Conservation (phyloP, 2,329 filamentous ascomycete genomes). For the Myriosclerotinia duriaeana region DNA sequence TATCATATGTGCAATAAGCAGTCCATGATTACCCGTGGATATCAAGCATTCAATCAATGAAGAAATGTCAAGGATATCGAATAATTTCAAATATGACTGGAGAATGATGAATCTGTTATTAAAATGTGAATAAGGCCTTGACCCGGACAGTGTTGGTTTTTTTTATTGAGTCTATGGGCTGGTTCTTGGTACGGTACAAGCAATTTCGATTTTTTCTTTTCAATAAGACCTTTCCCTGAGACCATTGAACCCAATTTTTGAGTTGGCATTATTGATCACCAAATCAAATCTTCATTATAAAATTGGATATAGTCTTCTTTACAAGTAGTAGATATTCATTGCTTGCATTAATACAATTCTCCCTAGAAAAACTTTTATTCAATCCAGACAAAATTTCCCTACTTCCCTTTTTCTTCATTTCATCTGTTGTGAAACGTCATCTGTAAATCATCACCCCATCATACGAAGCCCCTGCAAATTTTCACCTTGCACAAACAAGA, state of each 20-base stretch:
- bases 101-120: neutral
- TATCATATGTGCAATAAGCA: conserved; percentile 35
- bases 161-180: neutral
- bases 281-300: neutral
- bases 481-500: conserved; percentile 8
- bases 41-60: conserved; percentile 35
- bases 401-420: neutral
- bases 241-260: neutral
- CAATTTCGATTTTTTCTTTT: neutral
- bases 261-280: neutral
- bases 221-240: neutral
- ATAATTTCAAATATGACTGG: conserved; percentile 8
- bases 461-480: neutral
- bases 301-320: neutral
- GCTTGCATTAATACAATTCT: too few species aligned
- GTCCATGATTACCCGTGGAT: conserved; percentile 32
- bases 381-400: too few species aligned
- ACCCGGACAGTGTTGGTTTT: neutral
- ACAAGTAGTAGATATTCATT: neutral
- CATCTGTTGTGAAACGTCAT: too few species aligned
- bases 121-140: neutral
- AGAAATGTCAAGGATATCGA: conserved; percentile 33
- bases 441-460: too few species aligned
- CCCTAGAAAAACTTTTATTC: too few species aligned
- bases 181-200: neutral